Conservation (phyloP, 2,329 filamentous ascomycete species). For the Incumbomyces delicatus region DNA sequence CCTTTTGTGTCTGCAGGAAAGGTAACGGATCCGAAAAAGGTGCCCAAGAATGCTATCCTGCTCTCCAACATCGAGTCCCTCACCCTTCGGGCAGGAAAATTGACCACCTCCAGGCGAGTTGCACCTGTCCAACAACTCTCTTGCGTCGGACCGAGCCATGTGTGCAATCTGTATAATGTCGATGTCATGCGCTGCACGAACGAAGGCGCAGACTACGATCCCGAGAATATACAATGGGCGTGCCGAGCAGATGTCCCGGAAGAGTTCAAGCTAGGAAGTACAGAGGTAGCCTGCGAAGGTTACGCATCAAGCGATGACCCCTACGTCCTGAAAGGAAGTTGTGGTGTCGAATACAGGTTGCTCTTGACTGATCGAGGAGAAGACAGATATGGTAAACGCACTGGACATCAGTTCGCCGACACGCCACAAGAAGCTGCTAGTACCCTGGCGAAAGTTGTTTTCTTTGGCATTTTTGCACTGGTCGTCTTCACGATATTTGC, state of each 20-base stretch:
- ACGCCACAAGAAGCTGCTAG: slow-evolving; percentile 5
- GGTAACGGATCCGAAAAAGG: slow-evolving; percentile 23
- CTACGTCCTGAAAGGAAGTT: slow-evolving; percentile 84
- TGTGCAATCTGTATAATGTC: slow-evolving; percentile 61
- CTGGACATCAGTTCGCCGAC: slow-evolving; percentile 25
- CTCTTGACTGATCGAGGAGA: slow-evolving; percentile 69
- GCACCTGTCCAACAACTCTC: slow-evolving; percentile 67
- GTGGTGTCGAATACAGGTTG: slow-evolving; percentile 81
- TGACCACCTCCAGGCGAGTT: slow-evolving; percentile 68
- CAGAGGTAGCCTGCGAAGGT: slow-evolving; percentile 88
- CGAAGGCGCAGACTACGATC: slow-evolving; percentile 66
- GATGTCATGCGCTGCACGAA: slow-evolving; percentile 87
- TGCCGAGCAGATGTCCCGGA: slow-evolving; percentile 58
- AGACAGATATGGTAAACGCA: slow-evolving; percentile 50
- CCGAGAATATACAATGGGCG: slow-evolving; percentile 81
- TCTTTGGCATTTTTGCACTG: slow-evolving; percentile 26
- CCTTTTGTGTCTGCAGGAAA: slow-evolving; percentile 15
- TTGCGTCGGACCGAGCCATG: slow-evolving; percentile 58
- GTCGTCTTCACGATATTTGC: slow-evolving; percentile 23
- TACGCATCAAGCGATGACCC: slow-evolving; percentile 67
- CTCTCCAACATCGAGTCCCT: slow-evolving; percentile 63
- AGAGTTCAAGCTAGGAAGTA: slow-evolving; percentile 67
- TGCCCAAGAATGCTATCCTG: slow-evolving; percentile 43
- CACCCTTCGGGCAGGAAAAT: slow-evolving; percentile 59
- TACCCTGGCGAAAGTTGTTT: slow-evolving; percentile 23